Conservation (phyloP, 129 eudicot species). For the Lactuca sativa region DNA sequence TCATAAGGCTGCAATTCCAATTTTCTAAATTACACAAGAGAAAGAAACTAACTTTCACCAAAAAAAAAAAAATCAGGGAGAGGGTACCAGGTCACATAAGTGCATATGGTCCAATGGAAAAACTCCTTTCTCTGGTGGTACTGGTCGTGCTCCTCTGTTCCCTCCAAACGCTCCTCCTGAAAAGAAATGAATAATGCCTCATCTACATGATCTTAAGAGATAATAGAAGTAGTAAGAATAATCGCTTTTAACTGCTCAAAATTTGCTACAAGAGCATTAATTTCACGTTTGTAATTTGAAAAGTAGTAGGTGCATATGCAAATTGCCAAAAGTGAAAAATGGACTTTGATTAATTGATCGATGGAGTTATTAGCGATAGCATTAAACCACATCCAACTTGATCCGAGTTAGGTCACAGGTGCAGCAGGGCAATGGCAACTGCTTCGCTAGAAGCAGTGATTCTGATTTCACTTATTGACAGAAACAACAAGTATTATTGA, state of each 20-base stretch:
- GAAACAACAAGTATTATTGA: background rate
- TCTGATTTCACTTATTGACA: conserved; percentile 1
- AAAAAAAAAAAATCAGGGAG: background rate
- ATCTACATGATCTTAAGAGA: background rate
- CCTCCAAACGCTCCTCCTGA: conserved; percentile 91
- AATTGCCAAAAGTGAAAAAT: background rate
- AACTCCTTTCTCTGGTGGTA: conserved; percentile 90
- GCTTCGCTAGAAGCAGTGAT: background rate
- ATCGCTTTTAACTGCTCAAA: background rate
- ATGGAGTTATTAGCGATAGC: conserved; percentile 10
- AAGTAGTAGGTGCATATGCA: background rate
- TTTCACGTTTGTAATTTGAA: background rate
- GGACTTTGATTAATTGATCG: background rate
- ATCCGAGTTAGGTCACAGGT: conserved; percentile 14
- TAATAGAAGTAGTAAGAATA: background rate
- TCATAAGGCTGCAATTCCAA: background rate
- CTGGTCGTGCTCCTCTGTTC: conserved; percentile 74
- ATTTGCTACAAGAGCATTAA: background rate
- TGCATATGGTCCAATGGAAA: conserved; percentile 87
- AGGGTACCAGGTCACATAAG: conserved; percentile 75
- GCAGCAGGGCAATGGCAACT: background rate
- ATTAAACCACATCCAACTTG: conserved; percentile 12
- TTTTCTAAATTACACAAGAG: background rate
- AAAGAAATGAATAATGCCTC: background rate
- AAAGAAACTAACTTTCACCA: too few relatives aligned